Conservation (phyloP, 352 stramenopile genomes). For the Elongisporangium anandrum region DNA sequence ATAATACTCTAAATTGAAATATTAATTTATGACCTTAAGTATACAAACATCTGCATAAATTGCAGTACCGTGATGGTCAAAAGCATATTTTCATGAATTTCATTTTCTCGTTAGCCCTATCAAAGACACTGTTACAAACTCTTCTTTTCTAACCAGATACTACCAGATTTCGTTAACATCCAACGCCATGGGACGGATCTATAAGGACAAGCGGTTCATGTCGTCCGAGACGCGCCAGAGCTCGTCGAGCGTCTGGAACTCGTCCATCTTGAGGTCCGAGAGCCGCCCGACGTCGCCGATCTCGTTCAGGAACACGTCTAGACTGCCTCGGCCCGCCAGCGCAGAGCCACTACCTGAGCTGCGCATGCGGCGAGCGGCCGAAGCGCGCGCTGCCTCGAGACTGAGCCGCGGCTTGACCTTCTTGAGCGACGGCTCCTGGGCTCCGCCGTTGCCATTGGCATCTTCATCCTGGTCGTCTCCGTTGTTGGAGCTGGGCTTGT, state of each 20-base stretch:
- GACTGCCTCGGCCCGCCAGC: slow-evolving; percentile 47
- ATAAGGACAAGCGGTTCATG: slow-evolving; percentile 82
- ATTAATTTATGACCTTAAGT: neutral
- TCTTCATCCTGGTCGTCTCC: slow-evolving; percentile 37
- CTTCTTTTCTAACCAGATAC: neutral
- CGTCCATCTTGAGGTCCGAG: slow-evolving; percentile 84
- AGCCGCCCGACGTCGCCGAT: slow-evolving; percentile 75
- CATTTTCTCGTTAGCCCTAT: slow-evolving; percentile 3
- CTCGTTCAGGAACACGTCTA: slow-evolving; percentile 79
- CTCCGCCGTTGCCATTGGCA: slow-evolving; percentile 18
- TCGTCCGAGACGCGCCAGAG: slow-evolving; percentile 83
- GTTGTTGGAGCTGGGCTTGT: slow-evolving; percentile 34
- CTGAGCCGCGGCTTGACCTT: slow-evolving; percentile 72
- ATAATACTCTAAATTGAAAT: neutral
- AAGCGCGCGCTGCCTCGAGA: slow-evolving; percentile 72
- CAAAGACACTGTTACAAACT: slow-evolving; percentile 3
- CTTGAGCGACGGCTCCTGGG: slow-evolving; percentile 61
- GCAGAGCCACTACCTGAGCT: slow-evolving; percentile 48
- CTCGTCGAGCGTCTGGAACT: slow-evolving; percentile 78
- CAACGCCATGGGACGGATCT: too few species aligned
- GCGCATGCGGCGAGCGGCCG: slow-evolving; percentile 58
- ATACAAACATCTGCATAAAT: neutral
- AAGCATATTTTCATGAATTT: too few species aligned
- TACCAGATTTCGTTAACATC: neutral
- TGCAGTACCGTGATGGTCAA: too few species aligned